phyloP scores from a whole-genome alignment of 495 filamentous ascomycete species.

The Friedmanniomyces simplex region DNA sequence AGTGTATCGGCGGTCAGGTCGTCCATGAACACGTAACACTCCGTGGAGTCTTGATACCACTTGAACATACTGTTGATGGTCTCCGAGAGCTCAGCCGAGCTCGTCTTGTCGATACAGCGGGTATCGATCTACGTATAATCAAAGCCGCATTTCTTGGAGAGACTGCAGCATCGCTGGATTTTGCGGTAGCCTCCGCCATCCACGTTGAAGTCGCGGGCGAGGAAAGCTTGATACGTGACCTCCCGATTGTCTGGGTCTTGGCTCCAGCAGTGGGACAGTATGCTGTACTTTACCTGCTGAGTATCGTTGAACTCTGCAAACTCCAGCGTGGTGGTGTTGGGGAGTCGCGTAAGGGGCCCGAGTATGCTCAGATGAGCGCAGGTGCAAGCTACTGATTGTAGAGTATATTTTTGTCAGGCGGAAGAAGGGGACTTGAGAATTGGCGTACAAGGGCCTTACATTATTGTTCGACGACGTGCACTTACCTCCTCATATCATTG shows the following conservation, averaged over 20 bases:
- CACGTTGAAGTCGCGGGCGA: neutral
- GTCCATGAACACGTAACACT: conserved; percentile 13
- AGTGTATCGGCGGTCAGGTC: neutral
- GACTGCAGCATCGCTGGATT: neutral
- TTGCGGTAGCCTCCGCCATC: neutral
- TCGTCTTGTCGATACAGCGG: conserved; percentile 12
- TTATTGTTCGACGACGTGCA: too few species aligned
- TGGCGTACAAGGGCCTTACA: too few species aligned
- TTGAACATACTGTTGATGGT: conserved; percentile 14
- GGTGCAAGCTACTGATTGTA: too few species aligned
- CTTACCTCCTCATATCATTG: too few species aligned
- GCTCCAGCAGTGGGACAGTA: conserved; percentile 16
- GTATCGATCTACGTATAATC: conserved; percentile 12
- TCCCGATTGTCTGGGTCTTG: neutral
- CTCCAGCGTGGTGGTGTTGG: neutral
- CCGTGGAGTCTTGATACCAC: conserved; percentile 5
- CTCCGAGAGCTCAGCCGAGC: conserved; percentile 15
- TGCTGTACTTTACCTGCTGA: conserved; percentile 5
- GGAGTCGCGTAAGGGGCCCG: neutral
- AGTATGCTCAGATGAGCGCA: too few species aligned
- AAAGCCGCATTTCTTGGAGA: neutral
- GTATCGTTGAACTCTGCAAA: neutral
- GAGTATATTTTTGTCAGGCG: too few species aligned
- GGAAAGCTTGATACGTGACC: neutral
- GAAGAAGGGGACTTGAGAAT: too few species aligned